phyloP scores from a whole-genome alignment of 345 rosid genomes.

The Gossypium bickii region DNA sequence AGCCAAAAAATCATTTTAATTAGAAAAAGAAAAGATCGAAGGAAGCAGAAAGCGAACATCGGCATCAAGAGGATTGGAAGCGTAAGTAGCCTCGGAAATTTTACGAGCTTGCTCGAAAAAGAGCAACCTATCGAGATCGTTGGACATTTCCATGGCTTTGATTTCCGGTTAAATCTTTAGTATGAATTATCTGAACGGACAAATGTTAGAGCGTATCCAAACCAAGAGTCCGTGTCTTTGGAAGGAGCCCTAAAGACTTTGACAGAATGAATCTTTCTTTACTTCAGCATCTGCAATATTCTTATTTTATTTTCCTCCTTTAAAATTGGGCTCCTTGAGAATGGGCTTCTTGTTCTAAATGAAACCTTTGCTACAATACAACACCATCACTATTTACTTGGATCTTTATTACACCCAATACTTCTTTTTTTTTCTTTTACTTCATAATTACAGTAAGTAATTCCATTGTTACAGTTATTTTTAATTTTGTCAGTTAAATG shows the following conservation, averaged over 20 bases:
- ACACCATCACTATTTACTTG: too few species aligned
- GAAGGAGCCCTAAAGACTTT: background rate
- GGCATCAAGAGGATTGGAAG: slow-evolving; percentile 62
- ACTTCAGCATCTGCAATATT: too few species aligned
- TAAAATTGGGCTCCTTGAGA: too few species aligned
- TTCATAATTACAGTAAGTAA: too few species aligned
- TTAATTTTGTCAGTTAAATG: too few species aligned
- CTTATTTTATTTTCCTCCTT: too few species aligned
- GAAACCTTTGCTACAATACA: too few species aligned
- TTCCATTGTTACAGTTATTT: too few species aligned
- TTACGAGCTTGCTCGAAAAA: slow-evolving; percentile 84
- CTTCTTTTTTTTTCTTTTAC: too few species aligned
- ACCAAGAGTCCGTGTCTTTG: background rate
- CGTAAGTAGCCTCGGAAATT: slow-evolving; percentile 57
- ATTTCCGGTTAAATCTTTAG: background rate
- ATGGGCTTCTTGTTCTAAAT: too few species aligned
- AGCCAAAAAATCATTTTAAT: background rate
- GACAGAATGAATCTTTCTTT: too few species aligned
- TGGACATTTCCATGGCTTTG: slow-evolving; percentile 60
- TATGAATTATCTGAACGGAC: background rate
- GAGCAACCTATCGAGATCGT: slow-evolving; percentile 61
- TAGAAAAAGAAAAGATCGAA: slow-evolving; percentile 5
- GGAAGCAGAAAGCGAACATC: slow-evolving; percentile 41
- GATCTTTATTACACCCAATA: too few species aligned
- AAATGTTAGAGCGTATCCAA: background rate